These are phyloP conservation scores for Eutrema japonicum DNA, from an alignment of 345 rosid species.

Conservation along the genomic window DNA sequence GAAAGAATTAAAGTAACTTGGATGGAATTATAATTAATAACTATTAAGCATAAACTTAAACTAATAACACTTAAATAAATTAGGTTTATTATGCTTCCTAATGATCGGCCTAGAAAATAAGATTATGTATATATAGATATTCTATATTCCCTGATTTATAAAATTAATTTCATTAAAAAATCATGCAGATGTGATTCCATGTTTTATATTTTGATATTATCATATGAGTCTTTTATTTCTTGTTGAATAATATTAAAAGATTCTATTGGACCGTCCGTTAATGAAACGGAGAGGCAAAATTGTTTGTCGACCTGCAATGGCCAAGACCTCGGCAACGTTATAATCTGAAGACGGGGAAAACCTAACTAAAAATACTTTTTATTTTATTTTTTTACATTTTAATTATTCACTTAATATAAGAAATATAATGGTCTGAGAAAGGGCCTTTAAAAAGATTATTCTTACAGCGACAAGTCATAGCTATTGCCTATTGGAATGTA, in stretches of 20 bases:
- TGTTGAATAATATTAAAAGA: slow-evolving; percentile 28
- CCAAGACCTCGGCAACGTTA: slow-evolving; percentile 33
- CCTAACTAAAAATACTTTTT: background rate
- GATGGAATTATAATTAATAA: background rate
- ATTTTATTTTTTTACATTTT: background rate
- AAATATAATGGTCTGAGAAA: slow-evolving; percentile 40
- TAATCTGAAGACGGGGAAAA: slow-evolving; percentile 23
- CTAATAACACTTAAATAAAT: background rate
- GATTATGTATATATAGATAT: slow-evolving; percentile 14
- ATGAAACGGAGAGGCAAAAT: slow-evolving; percentile 46
- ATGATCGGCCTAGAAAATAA: slow-evolving; percentile 14
- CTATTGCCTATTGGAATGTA: slow-evolving; percentile 40
- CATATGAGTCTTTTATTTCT: slow-evolving; percentile 5
- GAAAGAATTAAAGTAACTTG: background rate
- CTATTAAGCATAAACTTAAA: background rate
- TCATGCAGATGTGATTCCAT: slow-evolving; percentile 37
- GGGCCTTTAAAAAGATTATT: slow-evolving; percentile 44
- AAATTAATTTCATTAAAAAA: slow-evolving; percentile 3
- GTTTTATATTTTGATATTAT: slow-evolving; percentile 32
- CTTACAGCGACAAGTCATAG: slow-evolving; percentile 45
- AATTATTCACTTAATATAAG: slow-evolving; percentile 37
- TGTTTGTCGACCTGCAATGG: slow-evolving; percentile 45
- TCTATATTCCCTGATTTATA: slow-evolving; percentile 26
- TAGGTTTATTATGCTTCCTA: slow-evolving; percentile 19
- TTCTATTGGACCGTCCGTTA: slow-evolving; percentile 46